Percentiles rank a stretch among this genome's conserved stretches.
Evolutionary conservation across 1,284 basidiomycete genomes (phyloP).

Genomic region (Rhodotorula sp.): DNA sequence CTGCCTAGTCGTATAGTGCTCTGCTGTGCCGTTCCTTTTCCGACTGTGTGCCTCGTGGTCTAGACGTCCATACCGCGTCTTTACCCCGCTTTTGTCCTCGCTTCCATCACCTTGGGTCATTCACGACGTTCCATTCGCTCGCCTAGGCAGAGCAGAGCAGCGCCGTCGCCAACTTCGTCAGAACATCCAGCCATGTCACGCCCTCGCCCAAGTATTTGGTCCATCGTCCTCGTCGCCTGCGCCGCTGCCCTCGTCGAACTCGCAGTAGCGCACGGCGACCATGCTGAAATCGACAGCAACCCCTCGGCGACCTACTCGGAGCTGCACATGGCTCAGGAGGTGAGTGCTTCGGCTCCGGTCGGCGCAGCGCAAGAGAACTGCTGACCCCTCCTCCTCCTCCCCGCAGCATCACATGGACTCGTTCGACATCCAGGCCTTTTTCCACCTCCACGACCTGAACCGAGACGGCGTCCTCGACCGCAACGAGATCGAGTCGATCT

Average conservation of each 20-base stretch:
- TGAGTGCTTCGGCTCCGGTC: background rate
- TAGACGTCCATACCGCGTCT: too few relatives aligned
- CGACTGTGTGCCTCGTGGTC: too few relatives aligned
- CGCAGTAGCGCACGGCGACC: conserved; percentile 25
- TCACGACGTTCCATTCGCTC: background rate
- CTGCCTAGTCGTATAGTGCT: too few relatives aligned
- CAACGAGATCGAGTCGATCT: conserved; percentile 52
- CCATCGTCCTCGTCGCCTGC: background rate
- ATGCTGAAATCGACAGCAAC: conserved; percentile 32
- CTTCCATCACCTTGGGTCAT: background rate
- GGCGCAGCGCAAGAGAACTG: too few relatives aligned
- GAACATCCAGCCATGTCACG: background rate
- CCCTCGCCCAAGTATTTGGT: background rate
- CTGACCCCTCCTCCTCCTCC: background rate
- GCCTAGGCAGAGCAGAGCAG: too few relatives aligned
- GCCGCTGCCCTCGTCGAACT: conserved; percentile 7
- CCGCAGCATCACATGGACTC: conserved; percentile 43
- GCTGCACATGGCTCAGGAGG: conserved; percentile 43
- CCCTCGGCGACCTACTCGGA: conserved; percentile 39
- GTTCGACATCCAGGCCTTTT: conserved; percentile 44
- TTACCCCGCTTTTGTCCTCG: too few relatives aligned
- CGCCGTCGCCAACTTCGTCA: too few relatives aligned
- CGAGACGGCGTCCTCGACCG: conserved; percentile 54
- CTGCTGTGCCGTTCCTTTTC: too few relatives aligned
- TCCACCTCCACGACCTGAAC: conserved; percentile 46